Percentiles rank a stretch among this genome's conserved stretches.
These are phyloP conservation scores for Pyricularia pennisetigena DNA, from an alignment of 2,329 filamentous ascomycete species.

Conservation along the genomic window DNA sequence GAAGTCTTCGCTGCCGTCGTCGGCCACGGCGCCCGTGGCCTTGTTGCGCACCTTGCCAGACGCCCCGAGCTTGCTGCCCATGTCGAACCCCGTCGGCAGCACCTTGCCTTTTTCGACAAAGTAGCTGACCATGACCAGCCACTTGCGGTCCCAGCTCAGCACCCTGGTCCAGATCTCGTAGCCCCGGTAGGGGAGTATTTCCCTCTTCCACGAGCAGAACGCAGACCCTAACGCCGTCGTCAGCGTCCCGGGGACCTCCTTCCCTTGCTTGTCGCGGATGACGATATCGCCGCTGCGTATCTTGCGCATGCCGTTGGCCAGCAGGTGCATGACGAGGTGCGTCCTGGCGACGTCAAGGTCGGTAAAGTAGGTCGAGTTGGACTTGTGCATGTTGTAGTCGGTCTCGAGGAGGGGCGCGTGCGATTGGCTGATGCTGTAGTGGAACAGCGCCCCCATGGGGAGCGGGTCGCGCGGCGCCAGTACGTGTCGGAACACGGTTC, in stretches of 20 bases:
- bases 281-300: constrained; percentile 38
- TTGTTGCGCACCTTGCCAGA: constrained; percentile 23
- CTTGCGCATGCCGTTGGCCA: constrained; percentile 47
- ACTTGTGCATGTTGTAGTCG: constrained; percentile 30
- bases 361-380: constrained; percentile 65
- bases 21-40: constrained; percentile 21
- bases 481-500: constrained; percentile 22
- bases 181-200: constrained; percentile 57
- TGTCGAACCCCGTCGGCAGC: constrained; percentile 42
- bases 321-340: constrained; percentile 64
- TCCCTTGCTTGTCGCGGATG: constrained; percentile 39
- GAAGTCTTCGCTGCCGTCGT: constrained; percentile 34
- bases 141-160: constrained; percentile 70
- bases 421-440: constrained; percentile 20
- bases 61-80: constrained; percentile 25
- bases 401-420: constrained; percentile 23
- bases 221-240: constrained; percentile 63
- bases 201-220: constrained; percentile 61
- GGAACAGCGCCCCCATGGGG: constrained; percentile 22
- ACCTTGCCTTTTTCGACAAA: constrained; percentile 57
- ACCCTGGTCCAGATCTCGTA: constrained; percentile 69
- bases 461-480: constrained; percentile 14
- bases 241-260: constrained; percentile 41
- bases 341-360: constrained; percentile 79
- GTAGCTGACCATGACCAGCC: constrained; percentile 67